These are phyloP conservation scores for Pyrenochaeta sp. DNA, from an alignment of 2,329 filamentous ascomycete genomes.

Conservation along the genomic window DNA sequence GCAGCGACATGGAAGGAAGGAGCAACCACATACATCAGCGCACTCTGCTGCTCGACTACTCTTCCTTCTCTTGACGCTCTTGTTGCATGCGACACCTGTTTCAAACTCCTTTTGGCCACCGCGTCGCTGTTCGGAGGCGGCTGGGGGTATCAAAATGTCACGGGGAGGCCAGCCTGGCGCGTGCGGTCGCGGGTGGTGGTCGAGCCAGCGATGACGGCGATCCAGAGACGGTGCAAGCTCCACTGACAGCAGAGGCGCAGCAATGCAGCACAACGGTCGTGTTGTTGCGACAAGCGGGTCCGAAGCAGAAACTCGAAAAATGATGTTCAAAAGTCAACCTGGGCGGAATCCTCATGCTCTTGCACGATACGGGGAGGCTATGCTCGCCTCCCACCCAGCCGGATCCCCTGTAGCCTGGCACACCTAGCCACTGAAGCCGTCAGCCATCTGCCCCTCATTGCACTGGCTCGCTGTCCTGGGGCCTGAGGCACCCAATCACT, in stretches of 20 bases:
- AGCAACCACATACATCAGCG: conserved; percentile 45
- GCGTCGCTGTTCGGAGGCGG: conserved; percentile 12
- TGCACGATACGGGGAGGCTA: conserved; percentile 34
- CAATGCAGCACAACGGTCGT: conserved; percentile 16
- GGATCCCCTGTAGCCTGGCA: conserved; percentile 22
- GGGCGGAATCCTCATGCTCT: conserved; percentile 12
- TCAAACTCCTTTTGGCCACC: conserved; percentile 13
- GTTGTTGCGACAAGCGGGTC: conserved; percentile 29
- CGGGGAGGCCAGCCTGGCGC: conserved; percentile 31
- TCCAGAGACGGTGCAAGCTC: conserved; percentile 24
- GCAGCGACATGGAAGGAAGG: conserved; percentile 26
- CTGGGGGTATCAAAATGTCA: conserved; percentile 22
- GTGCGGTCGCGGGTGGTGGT: conserved; percentile 24
- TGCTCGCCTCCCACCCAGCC: conserved; percentile 26
- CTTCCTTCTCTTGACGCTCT: conserved; percentile 16
- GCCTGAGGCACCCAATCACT: conserved; percentile 31
- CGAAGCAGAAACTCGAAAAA: conserved; percentile 22
- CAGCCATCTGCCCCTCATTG: conserved; percentile 28
- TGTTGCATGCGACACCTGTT: conserved; percentile 29
- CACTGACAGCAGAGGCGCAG: conserved; percentile 31
- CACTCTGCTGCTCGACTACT: conserved; percentile 26
- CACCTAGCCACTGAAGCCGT: conserved; percentile 28
- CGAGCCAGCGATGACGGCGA: conserved; percentile 19
- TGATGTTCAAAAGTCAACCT: conserved; percentile 26
- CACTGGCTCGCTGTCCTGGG: too few species aligned